Evolutionary conservation across 2,329 filamentous ascomycete genomes (phyloP), one percentile per base, ranked within the genome.

Genomic region (Arthrobotrys conoides): DNA sequence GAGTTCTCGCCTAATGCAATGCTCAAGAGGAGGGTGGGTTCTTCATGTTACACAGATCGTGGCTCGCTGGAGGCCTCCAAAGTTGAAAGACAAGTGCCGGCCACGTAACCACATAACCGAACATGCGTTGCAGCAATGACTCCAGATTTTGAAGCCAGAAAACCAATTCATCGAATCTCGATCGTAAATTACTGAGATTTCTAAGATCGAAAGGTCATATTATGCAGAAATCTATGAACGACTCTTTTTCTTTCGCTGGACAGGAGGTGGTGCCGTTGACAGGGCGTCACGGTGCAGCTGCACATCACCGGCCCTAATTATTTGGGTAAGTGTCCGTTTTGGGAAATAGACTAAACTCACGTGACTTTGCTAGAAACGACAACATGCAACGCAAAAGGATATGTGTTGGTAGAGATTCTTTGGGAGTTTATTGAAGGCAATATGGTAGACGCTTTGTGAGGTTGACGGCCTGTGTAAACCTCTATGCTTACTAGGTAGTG

Each of bases 301-400:
- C 8, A 36, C 1, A 30, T 6, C 6, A 30, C 27, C 6, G 3
- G 27, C 8, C 33, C 27, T 36, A n/a, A n/a, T n/a, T n/a, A 24
- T 57, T 16, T 18, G 2, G 16, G 38, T 1, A 18, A 20, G 14
- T 10, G 53, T 59, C 53, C 30, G 3, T 10, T 36, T 59, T 38
- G 10, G 53, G 53, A 38, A 59, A 22, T 59, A 30, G 16, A 22
- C 53, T 59, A 59, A 36, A 38, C 18, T 5, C 53, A 59, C 53
- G 53, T 59, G 53, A 59, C 9, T 59, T 59, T 18, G 5, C 2
- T 20, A 20, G 3, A 22, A 33, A 18, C 3, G 24, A 9, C 53
- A 59, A 59, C 53, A 22, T 5, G 3, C 30, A 59, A 59, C 53
- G n/a, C 53, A 59, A 59, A 22, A 18, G 3, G 8, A 10, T n/a